Evolutionary conservation across 208 protist genomes (phyloP).

Genomic region (Hexamita inflata): DNA sequence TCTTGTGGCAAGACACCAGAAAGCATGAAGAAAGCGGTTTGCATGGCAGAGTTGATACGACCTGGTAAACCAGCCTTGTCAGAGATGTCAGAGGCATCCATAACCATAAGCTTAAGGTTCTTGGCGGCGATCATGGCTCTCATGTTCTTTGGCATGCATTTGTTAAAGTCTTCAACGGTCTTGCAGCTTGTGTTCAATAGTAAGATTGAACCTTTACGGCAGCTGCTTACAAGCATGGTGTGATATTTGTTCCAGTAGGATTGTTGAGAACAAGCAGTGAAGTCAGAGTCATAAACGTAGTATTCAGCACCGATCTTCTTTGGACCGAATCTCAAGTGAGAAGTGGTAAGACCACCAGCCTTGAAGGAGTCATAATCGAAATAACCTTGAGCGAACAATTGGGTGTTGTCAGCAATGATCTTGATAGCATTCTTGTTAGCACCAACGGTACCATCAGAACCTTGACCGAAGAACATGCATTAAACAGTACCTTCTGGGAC

Average conservation of each 20-base stretch:
- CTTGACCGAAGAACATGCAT: slow-evolving; percentile 56
- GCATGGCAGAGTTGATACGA: slow-evolving; percentile 59
- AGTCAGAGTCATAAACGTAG: slow-evolving; percentile 52
- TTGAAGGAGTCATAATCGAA: slow-evolving; percentile 60
- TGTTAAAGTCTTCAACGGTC: slow-evolving; percentile 42
- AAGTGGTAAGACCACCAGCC: slow-evolving; percentile 52
- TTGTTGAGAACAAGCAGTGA: slow-evolving; percentile 52
- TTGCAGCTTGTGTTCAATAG: slow-evolving; percentile 50
- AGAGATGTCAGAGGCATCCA: slow-evolving; percentile 51
- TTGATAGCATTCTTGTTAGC: slow-evolving; percentile 61
- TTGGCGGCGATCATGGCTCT: slow-evolving; percentile 43
- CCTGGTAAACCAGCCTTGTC: slow-evolving; percentile 36
- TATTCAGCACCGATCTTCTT: slow-evolving; percentile 52
- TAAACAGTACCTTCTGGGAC: slow-evolving; percentile 47
- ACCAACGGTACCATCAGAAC: slow-evolving; percentile 58
- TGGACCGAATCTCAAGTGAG: slow-evolving; percentile 56
- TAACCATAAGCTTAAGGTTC: slow-evolving; percentile 41
- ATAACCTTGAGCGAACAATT: slow-evolving; percentile 51
- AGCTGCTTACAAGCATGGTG: slow-evolving; percentile 39
- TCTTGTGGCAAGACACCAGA: slow-evolving; percentile 48
- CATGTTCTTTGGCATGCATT: slow-evolving; percentile 41
- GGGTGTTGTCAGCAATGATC: slow-evolving; percentile 52
- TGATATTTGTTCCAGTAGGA: slow-evolving; percentile 49
- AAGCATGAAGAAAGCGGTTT: slow-evolving; percentile 57
- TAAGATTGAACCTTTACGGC: slow-evolving; percentile 47